Evolutionary conservation across 495 filamentous ascomycete genomes (phyloP), one percentile per base, ranked within the genome.

Genomic region (Tirmania nivea): DNA sequence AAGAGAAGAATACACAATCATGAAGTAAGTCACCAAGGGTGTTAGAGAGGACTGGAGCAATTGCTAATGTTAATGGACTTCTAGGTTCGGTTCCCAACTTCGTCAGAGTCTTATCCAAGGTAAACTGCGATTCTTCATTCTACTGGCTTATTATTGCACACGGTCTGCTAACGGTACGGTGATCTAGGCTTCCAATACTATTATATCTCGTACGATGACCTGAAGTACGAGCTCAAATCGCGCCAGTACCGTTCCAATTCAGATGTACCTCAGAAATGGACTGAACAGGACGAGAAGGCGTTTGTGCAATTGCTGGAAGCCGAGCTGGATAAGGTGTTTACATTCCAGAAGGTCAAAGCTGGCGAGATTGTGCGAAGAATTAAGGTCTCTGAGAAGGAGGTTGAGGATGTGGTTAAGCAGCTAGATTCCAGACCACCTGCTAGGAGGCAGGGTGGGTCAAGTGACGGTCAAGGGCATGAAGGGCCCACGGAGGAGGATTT

Each of bases 51-150:
- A 3, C 25, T 31, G 4, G 25, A 31, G 2, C 25, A 31, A 3
- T 31, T 31, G 25, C 7, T 31, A 31, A 31, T 31, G 25, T 31
- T 31, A 31, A 7, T 31, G 25, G 0, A 31, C 25, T 31, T 31
- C 69, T 71, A 96, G 93, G 73, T 99, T 99, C 75, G 90, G 90
- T 64, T 83, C 93, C 66, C 86, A 96, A 72, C 78, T 99, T 56
- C 83, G 82, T 42, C 86, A 84, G 55, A 94, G 87, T 58, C 77
- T 93, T 62, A 86, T 96, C 68, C 83, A 81, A 70, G 59, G 59
- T 62, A 37, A 53, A 50, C 52, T 12, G 34, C 9, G 16, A 47
- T 19, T 42, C 45, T 31, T 7, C 10, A 21, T 16, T 4, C 42
- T n/a, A 54, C 50, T 31, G 20, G 42, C 55, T 25, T 6, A 48